These are phyloP conservation scores for Cymbopogon flexuosus DNA, from an alignment of 202 grass and related monocot species.

Conservation along the genomic window DNA sequence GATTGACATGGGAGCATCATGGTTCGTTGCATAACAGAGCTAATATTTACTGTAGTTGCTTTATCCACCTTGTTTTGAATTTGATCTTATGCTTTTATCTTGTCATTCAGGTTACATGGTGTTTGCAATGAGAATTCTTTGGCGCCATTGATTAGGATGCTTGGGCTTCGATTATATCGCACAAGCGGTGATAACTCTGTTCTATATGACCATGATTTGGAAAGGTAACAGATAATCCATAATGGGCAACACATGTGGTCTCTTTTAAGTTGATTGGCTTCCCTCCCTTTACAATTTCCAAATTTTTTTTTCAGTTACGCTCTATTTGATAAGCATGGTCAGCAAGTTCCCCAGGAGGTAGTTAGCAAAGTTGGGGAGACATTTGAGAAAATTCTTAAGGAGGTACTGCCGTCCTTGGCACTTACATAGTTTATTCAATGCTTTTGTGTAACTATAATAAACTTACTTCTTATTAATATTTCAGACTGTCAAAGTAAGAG, in stretches of 20 bases:
- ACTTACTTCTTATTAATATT: constrained; percentile 31
- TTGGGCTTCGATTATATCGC: constrained; percentile 89
- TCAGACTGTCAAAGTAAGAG: constrained; percentile 78
- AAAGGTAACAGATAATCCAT: constrained; percentile 55
- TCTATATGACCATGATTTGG: constrained; percentile 92
- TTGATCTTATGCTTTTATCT: constrained; percentile 37
- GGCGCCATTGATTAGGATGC: constrained; percentile 83
- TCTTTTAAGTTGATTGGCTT: constrained; percentile 9
- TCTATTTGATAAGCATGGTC: constrained; percentile 82
- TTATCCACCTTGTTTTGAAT: constrained; percentile 17
- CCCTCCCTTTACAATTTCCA: constrained; percentile 20
- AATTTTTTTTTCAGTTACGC: constrained; percentile 58
- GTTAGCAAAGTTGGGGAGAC: constrained; percentile 81
- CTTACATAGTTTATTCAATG: constrained; percentile 1
- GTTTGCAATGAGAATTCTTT: constrained; percentile 96
- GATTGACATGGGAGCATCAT: constrained; percentile 98
- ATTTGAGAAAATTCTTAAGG: constrained; percentile 90
- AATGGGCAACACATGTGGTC: not conserved
- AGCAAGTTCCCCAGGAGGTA: constrained; percentile 68
- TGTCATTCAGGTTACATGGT: constrained; percentile 81
- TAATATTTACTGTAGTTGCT: not conserved
- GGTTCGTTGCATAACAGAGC: constrained; percentile 49
- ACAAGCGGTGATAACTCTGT: constrained; percentile 97
- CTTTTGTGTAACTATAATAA: not conserved
- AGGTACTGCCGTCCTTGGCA: constrained; percentile 45